Evolutionary conservation across 345 rosid genomes (phyloP), one percentile per base, ranked within the genome.

Genomic region (Laguncularia racemosa): DNA sequence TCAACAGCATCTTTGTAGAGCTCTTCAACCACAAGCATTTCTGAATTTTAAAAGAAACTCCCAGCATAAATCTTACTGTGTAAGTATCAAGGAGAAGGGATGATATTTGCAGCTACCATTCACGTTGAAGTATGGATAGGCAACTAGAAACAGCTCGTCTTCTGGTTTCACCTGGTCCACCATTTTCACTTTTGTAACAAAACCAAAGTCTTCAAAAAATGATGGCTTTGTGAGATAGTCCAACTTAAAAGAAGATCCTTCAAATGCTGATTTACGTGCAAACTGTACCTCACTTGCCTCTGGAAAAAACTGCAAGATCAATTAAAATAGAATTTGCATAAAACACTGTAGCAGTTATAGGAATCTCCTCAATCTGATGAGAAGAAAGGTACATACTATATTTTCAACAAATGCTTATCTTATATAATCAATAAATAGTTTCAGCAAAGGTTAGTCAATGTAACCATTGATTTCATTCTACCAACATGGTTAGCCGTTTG

Each of bases 11-110:
- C 98, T 56, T 78, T 81, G 81, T 81, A 91, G 44, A 91, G 98
- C 82, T 91, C 98, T 67, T 91, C 98, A 64, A 88, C 96, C 60
- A 88, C 95, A 20, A 91, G 89, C 98, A 91, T 91, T 81, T 91
- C 98, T 91, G 78, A 53, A 56, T 58, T 59, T 55, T 57, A 54
- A 67, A 69, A 12, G 52, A 54, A 33, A 52, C 16, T 53, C 53
- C 46, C 13, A 19, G 17, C 38, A 56, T 56, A 51, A 70, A 54
- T 56, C 47, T 55, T 40, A 14, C 48, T 12, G 28, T 40, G 28
- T 55, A 26, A 44, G 48, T 44, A 56, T 57, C 20, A 58, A 62
- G 16, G 64, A 19, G 49, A 52, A 46, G 18, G 56, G 13, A 47
- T 20, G 57, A 48, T 58, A 50, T 57, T 46, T 48, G 63, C 59